Base-by-base conservation (phyloP, 2,329 filamentous ascomycete species). In the Blumeriella jaapii region DNA sequence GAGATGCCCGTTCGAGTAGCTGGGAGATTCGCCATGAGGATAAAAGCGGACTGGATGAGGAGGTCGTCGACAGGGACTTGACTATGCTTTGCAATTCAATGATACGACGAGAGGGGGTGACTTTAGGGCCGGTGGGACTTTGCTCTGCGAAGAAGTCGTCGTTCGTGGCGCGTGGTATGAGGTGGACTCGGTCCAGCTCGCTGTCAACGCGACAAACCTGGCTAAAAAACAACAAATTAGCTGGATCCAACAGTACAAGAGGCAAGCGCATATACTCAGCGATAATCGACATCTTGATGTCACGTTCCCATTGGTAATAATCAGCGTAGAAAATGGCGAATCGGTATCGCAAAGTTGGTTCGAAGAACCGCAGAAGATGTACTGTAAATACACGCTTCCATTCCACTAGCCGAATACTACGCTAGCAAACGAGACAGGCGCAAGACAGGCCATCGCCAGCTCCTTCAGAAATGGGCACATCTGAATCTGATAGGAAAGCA, bases 1-100 rank as follows among this genome's bases (percentile, higher is more conserved):
- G 62, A 8, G 66, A 65, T 1, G 80, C 79, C 51, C 78, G 69
- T 6, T 67, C 59, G 23, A 93, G 65, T 19, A 86, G 61, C 10
- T 60, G 58, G 39, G 67, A 67, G 40, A 93, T 72, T 15, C 69
- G 68, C 35, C 63, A 60, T 14, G 72, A 57, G 2, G 73, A 61
- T n/a, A 86, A 60, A 5, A 82, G 61, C 19, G 74, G 63, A 34
- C 70, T 68, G 4, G 77, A 73, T 2, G 74, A 72, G 1, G 78
- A 73, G 2, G 74, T 74, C 3, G 78, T 74, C 13, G 82, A 87
- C 10, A 93, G 61, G 2, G 74, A 65, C 56, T 79, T 78, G 50
- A 83, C 72, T 36, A 86, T 71, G 38, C 61, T 63, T 46, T 86
- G 69, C 24, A 93, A 62, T 34, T 76, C 66, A 56, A 72, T 61